phyloP scores from a whole-genome alignment of 345 rosid species.

The Eucalyptus lansdowneana region DNA sequence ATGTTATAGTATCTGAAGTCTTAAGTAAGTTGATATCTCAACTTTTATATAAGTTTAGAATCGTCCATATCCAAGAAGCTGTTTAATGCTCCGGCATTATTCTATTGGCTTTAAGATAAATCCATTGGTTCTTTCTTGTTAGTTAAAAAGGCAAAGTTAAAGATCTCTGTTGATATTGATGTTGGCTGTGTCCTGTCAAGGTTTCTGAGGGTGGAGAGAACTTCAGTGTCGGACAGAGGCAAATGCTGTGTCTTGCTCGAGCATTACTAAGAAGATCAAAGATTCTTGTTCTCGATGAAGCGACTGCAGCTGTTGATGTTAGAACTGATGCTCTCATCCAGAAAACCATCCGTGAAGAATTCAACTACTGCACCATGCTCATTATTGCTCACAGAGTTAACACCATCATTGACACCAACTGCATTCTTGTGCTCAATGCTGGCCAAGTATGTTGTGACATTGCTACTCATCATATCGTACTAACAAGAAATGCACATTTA shows the following conservation, averaged over 20 bases:
- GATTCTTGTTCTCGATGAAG: constrained; percentile 93
- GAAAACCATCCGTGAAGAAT: constrained; percentile 85
- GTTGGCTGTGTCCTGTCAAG: background rate
- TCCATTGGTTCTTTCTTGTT: background rate
- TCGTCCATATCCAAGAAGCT: background rate
- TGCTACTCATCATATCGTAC: background rate
- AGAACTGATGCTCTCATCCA: constrained; percentile 85
- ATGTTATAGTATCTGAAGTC: background rate
- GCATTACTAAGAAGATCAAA: constrained; percentile 76
- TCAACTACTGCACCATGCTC: constrained; percentile 80
- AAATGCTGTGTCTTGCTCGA: constrained; percentile 82
- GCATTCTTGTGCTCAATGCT: constrained; percentile 73
- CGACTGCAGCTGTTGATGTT: constrained; percentile 96
- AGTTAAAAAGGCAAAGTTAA: background rate
- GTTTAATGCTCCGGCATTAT: background rate
- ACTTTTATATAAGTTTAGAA: background rate
- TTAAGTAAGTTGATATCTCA: background rate
- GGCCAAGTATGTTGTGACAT: constrained; percentile 46
- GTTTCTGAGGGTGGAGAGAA: constrained; percentile 80
- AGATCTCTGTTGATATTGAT: background rate
- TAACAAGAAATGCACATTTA: background rate
- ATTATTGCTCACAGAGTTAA: constrained; percentile 86
- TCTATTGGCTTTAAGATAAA: background rate
- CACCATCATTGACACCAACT: constrained; percentile 75
- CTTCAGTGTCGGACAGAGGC: constrained; percentile 92